A percentile compares a stretch with the other conserved stretches of the same genome.
These are phyloP conservation scores for Paramecium sonneborni DNA, from an alignment of 73 alveolate genomes.

Conservation along the genomic window DNA sequence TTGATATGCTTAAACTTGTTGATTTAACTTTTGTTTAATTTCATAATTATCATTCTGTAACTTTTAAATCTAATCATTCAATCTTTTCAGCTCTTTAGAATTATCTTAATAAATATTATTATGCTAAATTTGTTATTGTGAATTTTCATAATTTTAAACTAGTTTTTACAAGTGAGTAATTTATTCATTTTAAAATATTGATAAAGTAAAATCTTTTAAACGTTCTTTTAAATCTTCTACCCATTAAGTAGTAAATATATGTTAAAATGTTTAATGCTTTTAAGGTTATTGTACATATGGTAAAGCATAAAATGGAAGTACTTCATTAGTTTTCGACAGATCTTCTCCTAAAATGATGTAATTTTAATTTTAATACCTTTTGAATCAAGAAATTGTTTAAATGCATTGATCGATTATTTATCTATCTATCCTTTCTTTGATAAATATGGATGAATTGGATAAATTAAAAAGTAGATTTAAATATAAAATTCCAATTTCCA, in stretches of 20 bases:
- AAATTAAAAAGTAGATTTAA: conserved; percentile 92
- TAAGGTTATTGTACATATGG: conserved; percentile 94
- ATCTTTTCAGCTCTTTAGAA: neutral
- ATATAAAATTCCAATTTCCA: conserved; percentile 89
- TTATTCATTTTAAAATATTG: neutral
- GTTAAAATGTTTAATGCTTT: conserved; percentile 85
- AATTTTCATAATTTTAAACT: neutral
- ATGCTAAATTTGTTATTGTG: neutral
- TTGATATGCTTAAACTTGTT: neutral
- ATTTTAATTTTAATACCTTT: conserved; percentile 68
- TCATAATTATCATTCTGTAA: neutral
- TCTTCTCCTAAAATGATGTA: conserved; percentile 44
- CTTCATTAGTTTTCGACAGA: conserved; percentile 92
- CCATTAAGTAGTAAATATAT: conserved; percentile 92
- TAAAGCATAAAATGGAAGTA: conserved; percentile 92
- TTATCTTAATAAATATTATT: too few species aligned
- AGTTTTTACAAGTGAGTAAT: neutral
- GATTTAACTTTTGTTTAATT: neutral
- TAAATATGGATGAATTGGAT: conserved; percentile 88
- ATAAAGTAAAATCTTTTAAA: conserved; percentile 56
- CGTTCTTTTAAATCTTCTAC: conserved; percentile 76
- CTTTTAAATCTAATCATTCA: neutral
- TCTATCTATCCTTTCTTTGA: conserved; percentile 72
- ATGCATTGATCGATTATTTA: conserved; percentile 85
- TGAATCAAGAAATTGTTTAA: conserved; percentile 87